A percentile compares a stretch with the other conserved stretches of the same genome.
Conservation (phyloP, 768 basidiomycete species). For the Amanita phalloides region DNA sequence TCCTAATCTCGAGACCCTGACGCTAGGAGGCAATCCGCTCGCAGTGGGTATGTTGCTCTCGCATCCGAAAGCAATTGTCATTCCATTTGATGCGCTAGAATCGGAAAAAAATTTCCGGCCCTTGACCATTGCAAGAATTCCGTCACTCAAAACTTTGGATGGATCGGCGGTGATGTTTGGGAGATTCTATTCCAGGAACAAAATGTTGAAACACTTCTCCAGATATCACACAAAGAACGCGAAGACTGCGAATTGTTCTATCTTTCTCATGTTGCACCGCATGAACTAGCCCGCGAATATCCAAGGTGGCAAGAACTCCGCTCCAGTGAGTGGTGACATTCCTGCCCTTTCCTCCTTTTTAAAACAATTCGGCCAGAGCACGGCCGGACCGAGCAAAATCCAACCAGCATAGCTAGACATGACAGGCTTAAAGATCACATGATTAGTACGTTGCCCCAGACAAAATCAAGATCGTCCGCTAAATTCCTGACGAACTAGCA, state of each 20-base stretch:
- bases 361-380: slow-evolving; percentile 31
- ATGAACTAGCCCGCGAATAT: slow-evolving; percentile 36
- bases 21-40: slow-evolving; percentile 55
- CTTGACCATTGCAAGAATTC: slow-evolving; percentile 55
- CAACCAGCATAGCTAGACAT: slow-evolving; percentile 16
- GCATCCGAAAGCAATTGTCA: slow-evolving; percentile 3
- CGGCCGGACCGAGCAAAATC: slow-evolving; percentile 35
- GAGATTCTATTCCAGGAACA: slow-evolving; percentile 1
- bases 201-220: slow-evolving; percentile 4
- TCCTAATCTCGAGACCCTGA: slow-evolving; percentile 51
- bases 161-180: slow-evolving; percentile 43
- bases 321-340: slow-evolving; percentile 33
- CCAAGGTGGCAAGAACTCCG: slow-evolving; percentile 60
- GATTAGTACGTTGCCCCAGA: slow-evolving; percentile 34
- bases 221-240: slow-evolving; percentile 67
- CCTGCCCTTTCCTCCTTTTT: slow-evolving; percentile 1
- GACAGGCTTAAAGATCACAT: slow-evolving; percentile 52
- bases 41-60: slow-evolving; percentile 31
- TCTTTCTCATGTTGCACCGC: slow-evolving; percentile 49
- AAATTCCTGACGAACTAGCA: not conserved
- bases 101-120: slow-evolving; percentile 36
- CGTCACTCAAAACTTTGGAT: slow-evolving; percentile 53
- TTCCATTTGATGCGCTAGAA: slow-evolving; percentile 17
- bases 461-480: not conserved
- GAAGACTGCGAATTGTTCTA: slow-evolving; percentile 80